phyloP scores from a whole-genome alignment of 441 rosid species.

The Bocquillonia castaneifolia region DNA sequence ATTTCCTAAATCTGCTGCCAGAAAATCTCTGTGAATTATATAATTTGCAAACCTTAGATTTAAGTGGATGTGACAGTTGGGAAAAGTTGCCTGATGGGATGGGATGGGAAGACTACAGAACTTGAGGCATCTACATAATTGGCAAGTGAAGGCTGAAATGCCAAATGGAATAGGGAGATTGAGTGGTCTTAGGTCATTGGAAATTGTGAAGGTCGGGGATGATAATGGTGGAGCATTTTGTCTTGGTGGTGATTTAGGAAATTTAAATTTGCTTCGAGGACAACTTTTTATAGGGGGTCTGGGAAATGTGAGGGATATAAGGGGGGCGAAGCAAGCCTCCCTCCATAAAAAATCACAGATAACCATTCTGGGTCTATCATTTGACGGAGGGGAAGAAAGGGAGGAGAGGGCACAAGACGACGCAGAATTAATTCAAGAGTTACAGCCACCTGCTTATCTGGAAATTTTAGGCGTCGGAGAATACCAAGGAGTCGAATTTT shows the following conservation, averaged over 20 bases:
- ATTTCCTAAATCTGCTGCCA: slow-evolving; percentile 16
- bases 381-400: neutral
- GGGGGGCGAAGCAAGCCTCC: neutral
- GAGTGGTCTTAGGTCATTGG: neutral
- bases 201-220: neutral
- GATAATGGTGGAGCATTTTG: neutral
- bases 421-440: too few species aligned
- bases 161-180: neutral
- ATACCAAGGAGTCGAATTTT: too few species aligned
- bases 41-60: slow-evolving; percentile 19
- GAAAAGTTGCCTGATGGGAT: slow-evolving; percentile 3
- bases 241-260: neutral
- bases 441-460: too few species aligned
- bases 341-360: neutral
- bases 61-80: slow-evolving; percentile 3
- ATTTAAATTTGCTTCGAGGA: too few species aligned
- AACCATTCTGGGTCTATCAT: neutral
- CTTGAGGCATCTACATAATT: neutral
- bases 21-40: slow-evolving; percentile 17
- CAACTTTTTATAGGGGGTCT: too few species aligned
- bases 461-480: too few species aligned
- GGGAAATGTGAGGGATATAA: too few species aligned
- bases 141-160: neutral
- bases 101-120: slow-evolving; percentile 19
- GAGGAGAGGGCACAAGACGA: too few species aligned